phyloP scores from a whole-genome alignment of 1,284 basidiomycete genomes.

The Anthracocystis setariae region DNA sequence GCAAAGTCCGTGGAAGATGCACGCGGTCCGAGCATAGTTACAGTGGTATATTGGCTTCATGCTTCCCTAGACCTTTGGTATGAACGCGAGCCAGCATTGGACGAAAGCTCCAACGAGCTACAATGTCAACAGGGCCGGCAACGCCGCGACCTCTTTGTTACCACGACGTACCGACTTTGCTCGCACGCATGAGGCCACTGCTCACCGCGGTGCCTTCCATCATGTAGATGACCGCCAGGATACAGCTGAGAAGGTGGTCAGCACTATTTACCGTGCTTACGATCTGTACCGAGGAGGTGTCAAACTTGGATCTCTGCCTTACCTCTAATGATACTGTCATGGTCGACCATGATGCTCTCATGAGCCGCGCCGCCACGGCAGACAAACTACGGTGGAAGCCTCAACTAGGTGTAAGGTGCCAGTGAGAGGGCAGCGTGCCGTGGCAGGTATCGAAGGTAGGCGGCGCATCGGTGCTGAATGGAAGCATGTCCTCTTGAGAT shows the following conservation, averaged over 20 bases:
- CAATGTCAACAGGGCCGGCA: no score
- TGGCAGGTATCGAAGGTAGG: constrained; percentile 6
- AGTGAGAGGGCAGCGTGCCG: neutral
- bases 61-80: no score
- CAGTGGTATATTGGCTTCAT: no score
- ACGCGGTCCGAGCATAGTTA: no score
- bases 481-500: constrained; percentile 14
- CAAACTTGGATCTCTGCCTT: constrained; percentile 9
- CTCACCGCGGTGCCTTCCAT: constrained; percentile 15
- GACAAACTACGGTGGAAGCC: constrained; percentile 12
- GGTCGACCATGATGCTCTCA: constrained; percentile 8
- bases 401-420: constrained; percentile 10
- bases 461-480: constrained; percentile 7
- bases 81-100: no score
- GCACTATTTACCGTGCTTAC: constrained; percentile 7
- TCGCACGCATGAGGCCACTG: no score
- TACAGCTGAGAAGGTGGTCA: constrained; percentile 8
- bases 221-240: constrained; percentile 12
- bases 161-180: no score
- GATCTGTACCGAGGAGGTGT: constrained; percentile 9
- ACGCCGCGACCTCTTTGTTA: no score
- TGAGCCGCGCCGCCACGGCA: constrained; percentile 8
- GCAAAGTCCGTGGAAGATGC: no score
- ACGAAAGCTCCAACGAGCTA: no score
- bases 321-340: constrained; percentile 8